phyloP scores from a whole-genome alignment of 495 filamentous ascomycete genomes.

The Penicillium salamii region DNA sequence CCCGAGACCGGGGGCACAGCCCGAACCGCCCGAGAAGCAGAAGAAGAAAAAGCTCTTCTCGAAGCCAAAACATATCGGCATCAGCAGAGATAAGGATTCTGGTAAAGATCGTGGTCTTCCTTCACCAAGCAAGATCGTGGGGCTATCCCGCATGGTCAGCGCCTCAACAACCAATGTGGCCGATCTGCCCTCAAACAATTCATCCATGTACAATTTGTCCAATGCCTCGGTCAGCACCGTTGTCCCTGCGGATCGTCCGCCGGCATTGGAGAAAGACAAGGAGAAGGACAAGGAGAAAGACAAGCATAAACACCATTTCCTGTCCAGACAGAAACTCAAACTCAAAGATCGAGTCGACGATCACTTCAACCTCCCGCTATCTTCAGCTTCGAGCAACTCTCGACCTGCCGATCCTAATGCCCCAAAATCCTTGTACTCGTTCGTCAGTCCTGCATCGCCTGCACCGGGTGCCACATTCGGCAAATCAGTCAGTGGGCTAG shows the following conservation, averaged over 20 bases:
- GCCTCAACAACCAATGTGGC: conserved; percentile 73
- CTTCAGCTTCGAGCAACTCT: conserved; percentile 88
- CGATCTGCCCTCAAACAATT: conserved; percentile 61
- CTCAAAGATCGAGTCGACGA: conserved; percentile 72
- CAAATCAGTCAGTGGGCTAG: conserved; percentile 78
- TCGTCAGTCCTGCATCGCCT: conserved; percentile 65
- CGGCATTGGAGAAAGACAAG: conserved; percentile 33
- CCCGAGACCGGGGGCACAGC: conserved; percentile 62
- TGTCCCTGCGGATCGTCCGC: conserved; percentile 41
- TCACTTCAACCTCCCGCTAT: conserved; percentile 68
- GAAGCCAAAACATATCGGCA: conserved; percentile 78
- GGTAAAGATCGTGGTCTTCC: conserved; percentile 67
- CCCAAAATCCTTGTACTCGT: conserved; percentile 81
- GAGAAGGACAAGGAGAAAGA: conserved; percentile 44
- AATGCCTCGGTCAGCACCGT: conserved; percentile 87
- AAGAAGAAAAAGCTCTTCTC: conserved; percentile 92
- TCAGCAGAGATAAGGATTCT: conserved; percentile 66
- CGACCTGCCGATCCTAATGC: conserved; percentile 80
- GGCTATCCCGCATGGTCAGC: conserved; percentile 63
- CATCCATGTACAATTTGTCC: conserved; percentile 75
- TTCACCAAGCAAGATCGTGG: conserved; percentile 74
- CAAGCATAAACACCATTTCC: conserved; percentile 77
- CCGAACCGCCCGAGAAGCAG: conserved; percentile 59
- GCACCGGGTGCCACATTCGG: conserved; percentile 64
- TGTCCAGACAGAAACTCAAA: conserved; percentile 90